These are phyloP conservation scores for Nephelium lappaceum DNA, from an alignment of 345 rosid species.

Conservation along the genomic window DNA sequence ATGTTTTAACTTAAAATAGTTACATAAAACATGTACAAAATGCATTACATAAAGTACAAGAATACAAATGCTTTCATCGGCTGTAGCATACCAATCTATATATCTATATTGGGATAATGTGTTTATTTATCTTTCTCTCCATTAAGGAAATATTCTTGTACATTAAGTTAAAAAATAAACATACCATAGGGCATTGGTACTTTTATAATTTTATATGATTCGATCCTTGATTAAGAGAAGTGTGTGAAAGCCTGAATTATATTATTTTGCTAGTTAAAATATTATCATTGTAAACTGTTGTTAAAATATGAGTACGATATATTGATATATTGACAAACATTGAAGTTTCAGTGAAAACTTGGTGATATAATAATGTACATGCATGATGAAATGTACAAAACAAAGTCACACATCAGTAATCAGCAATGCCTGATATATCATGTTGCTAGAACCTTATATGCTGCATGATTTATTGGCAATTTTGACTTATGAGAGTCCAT, in stretches of 20 bases:
- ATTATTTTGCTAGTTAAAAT: not conserved
- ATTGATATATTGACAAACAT: not conserved
- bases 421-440: not conserved
- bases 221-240: not conserved
- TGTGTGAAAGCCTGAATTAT: not conserved
- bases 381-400: not conserved
- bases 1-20: not conserved
- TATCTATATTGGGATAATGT: not conserved
- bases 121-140: not conserved
- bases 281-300: not conserved
- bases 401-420: not conserved
- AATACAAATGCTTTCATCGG: not conserved
- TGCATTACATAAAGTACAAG: not conserved
- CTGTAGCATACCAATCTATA: not conserved
- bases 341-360: not conserved
- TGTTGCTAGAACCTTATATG: not conserved
- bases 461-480: constrained; percentile 1
- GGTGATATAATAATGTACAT: not conserved
- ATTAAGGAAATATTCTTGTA: not conserved
- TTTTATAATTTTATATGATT: no score
- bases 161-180: not conserved
- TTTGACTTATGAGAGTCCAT: not conserved
- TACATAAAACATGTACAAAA: not conserved
- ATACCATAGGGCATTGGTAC: not conserved
- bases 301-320: not conserved